Evolutionary conservation across 108 stramenopile species (phyloP).

Genomic region (Hondaea fermentalgiana): DNA sequence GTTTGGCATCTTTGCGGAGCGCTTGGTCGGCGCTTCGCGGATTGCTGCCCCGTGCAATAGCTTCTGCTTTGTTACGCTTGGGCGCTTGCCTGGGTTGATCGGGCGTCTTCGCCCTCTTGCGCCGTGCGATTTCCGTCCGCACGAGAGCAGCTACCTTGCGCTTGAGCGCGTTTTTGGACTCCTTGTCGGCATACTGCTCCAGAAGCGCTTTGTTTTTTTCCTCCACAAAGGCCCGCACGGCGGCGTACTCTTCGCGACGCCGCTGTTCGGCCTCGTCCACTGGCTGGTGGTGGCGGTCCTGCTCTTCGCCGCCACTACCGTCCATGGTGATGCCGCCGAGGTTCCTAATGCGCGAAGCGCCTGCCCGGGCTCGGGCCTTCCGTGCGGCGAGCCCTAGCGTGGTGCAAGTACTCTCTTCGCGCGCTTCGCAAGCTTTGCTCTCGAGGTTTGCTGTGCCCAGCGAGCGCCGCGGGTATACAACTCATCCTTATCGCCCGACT

Average conservation of each 20-base stretch:
- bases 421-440: no score
- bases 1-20: neutral
- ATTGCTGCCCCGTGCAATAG: neutral
- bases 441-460: no score
- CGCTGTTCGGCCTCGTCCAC: neutral
- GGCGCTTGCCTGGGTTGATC: neutral
- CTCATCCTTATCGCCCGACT: no score
- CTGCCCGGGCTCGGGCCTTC: no score
- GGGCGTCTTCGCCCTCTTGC: neutral
- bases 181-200: neutral
- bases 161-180: constrained; percentile 5
- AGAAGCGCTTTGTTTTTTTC: neutral
- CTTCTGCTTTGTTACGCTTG: neutral
- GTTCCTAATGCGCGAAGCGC: no score
- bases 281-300: neutral
- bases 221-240: neutral
- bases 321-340: no score
- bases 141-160: neutral
- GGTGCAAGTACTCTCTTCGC: no score
- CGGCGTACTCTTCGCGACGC: neutral
- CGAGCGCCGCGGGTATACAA: no score
- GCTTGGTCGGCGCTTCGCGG: neutral
- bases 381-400: no score
- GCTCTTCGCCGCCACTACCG: no score
- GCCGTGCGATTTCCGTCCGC: neutral